These are phyloP conservation scores for Chlamydomonas applanata DNA, from an alignment of 139 green algal species.

Conservation along the genomic window DNA sequence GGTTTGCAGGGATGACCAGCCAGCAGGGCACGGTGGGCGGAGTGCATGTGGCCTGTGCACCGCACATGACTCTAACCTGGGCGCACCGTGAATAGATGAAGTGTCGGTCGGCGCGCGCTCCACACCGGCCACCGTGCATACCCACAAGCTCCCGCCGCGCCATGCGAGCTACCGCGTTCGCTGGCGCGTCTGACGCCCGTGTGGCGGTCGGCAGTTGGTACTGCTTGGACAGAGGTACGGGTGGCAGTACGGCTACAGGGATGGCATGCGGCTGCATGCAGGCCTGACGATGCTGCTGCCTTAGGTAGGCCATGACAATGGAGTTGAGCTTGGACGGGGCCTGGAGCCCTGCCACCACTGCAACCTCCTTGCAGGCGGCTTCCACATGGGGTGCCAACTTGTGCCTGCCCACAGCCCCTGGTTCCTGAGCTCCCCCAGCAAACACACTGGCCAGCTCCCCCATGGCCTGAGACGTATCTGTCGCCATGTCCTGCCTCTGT, in stretches of 20 bases:
- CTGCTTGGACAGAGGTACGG: constrained; percentile 57
- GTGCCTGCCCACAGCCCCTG: neutral
- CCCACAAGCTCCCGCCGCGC: constrained; percentile 32
- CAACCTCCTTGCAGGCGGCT: constrained; percentile 14
- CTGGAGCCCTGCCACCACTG: constrained; percentile 9
- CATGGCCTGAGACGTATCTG: too few relatives aligned
- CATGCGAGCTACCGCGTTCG: constrained; percentile 37
- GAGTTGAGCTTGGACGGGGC: constrained; percentile 46
- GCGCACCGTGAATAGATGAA: too few relatives aligned
- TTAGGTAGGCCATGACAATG: constrained; percentile 69
- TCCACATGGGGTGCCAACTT: constrained; percentile 29
- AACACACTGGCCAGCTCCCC: neutral
- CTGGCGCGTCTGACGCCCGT: constrained; percentile 12
- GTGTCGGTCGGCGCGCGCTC: constrained; percentile 43
- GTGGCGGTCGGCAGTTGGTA: constrained; percentile 38
- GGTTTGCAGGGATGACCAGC: too few relatives aligned
- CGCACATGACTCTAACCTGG: too few relatives aligned
- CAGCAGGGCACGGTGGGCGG: too few relatives aligned
- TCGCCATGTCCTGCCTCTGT: too few relatives aligned
- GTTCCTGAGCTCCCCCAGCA: neutral
- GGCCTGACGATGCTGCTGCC: constrained; percentile 60
- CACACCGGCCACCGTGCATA: constrained; percentile 44
- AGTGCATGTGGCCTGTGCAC: too few relatives aligned
- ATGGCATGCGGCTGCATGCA: constrained; percentile 49
- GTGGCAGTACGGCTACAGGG: constrained; percentile 64